These are phyloP conservation scores for Clohesyomyces aquaticus DNA, from an alignment of 495 filamentous ascomycete genomes.

Conservation along the genomic window DNA sequence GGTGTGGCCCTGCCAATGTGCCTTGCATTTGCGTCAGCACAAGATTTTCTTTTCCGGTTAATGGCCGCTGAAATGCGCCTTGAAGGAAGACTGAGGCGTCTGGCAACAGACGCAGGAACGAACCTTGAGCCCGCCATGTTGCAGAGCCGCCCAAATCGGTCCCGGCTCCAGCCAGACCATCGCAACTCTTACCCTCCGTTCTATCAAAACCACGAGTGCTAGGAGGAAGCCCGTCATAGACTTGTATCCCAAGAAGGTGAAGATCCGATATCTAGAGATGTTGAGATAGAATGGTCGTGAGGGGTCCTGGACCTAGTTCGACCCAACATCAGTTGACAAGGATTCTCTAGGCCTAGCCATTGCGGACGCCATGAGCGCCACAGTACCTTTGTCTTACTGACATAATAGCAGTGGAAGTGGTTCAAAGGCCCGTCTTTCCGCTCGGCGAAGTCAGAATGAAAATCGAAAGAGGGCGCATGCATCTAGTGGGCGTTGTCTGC, in stretches of 20 bases:
- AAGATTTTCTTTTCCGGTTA: background rate
- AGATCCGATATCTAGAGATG: background rate
- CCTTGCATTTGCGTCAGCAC: background rate
- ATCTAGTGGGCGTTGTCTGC: background rate
- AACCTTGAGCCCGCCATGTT: background rate
- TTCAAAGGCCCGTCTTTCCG: background rate
- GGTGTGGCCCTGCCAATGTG: background rate
- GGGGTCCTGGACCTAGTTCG: background rate
- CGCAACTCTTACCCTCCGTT: background rate
- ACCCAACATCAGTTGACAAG: background rate
- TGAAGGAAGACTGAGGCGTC: background rate
- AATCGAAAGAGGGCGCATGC: background rate
- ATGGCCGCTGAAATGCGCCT: background rate
- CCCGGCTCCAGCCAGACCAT: background rate
- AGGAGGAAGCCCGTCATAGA: too few species aligned
- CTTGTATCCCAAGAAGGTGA: too few species aligned
- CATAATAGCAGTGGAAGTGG: background rate
- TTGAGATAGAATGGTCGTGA: background rate
- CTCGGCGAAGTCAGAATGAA: background rate
- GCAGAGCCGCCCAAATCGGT: background rate
- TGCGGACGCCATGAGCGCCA: background rate
- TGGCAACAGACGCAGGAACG: background rate
- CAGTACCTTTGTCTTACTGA: background rate
- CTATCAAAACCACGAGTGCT: too few species aligned
- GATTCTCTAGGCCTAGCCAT: background rate